phyloP scores from a whole-genome alignment of 805 yeast genomes.

The Candida hispaniensis region DNA sequence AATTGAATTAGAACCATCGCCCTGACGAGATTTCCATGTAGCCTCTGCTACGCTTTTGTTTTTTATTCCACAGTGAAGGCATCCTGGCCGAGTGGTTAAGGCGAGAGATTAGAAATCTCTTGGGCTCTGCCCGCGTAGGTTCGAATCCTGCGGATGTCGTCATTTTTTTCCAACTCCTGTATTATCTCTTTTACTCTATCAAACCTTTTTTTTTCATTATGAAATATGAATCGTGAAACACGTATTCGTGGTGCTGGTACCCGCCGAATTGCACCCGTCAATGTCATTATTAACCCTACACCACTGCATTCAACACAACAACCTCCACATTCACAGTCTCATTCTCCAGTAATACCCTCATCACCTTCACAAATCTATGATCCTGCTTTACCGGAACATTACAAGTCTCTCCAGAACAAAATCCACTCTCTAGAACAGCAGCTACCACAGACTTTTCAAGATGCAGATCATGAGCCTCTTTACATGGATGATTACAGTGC shows the following conservation, averaged over 20 bases:
- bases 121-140: conserved; percentile 5
- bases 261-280: conserved; percentile 11
- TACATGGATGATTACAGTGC: too few relatives aligned
- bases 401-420: too few relatives aligned
- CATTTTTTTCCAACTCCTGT: conserved; percentile 1
- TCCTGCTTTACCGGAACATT: too few relatives aligned
- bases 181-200: background rate
- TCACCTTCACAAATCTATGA: too few relatives aligned
- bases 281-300: conserved; percentile 5
- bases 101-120: conserved; percentile 13
- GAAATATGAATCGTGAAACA: conserved; percentile 8
- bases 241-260: conserved; percentile 11
- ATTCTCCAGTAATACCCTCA: too few relatives aligned
- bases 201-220: background rate
- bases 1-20: too few relatives aligned
- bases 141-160: conserved; percentile 12
- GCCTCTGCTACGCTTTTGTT: background rate
- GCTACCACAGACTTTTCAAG: too few relatives aligned
- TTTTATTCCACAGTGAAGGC: background rate
- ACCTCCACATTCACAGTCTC: too few relatives aligned
- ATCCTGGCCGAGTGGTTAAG: conserved; percentile 11
- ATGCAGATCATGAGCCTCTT: too few relatives aligned
- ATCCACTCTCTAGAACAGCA: too few relatives aligned
- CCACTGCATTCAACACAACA: too few relatives aligned
- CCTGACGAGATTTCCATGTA: too few relatives aligned